Evolutionary conservation across 1,284 basidiomycete species (phyloP).

Genomic region (Trichosporon inkin): DNA sequence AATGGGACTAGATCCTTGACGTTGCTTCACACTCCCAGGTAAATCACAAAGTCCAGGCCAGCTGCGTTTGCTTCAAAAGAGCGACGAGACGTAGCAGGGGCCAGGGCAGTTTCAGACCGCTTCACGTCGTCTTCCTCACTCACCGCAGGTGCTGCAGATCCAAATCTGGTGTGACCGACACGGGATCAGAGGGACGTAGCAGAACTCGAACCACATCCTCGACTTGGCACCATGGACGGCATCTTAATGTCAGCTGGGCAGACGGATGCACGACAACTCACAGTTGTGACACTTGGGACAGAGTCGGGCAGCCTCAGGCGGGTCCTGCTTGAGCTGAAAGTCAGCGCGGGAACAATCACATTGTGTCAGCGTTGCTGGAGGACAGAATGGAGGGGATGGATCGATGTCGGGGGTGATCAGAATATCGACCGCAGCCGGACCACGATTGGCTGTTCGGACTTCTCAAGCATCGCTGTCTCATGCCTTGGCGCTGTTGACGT

Average conservation of each 20-base stretch:
- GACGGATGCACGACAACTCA: background rate
- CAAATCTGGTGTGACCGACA: conserved; percentile 41
- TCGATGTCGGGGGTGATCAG: background rate
- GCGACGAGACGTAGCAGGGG: too few species aligned
- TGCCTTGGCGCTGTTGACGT: too few species aligned
- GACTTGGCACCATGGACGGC: conserved; percentile 30
- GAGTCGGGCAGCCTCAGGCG: background rate
- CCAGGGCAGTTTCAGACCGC: background rate
- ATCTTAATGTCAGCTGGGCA: background rate
- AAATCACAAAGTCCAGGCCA: background rate
- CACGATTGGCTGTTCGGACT: too few species aligned
- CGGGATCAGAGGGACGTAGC: conserved; percentile 46
- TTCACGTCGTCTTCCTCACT: conserved; percentile 14
- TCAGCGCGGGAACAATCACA: background rate
- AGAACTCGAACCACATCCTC: conserved; percentile 45
- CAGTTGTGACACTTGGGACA: conserved; percentile 6
- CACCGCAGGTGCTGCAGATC: conserved; percentile 45
- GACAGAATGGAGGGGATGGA: background rate
- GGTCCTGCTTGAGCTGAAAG: background rate
- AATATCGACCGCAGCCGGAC: too few species aligned
- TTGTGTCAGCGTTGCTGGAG: background rate
- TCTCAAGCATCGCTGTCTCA: too few species aligned
- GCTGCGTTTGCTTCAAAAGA: background rate
- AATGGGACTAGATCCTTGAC: background rate
- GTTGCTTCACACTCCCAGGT: background rate